These are phyloP conservation scores for Hexamita inflata DNA, from an alignment of 208 protist genomes.

Conservation along the genomic window DNA sequence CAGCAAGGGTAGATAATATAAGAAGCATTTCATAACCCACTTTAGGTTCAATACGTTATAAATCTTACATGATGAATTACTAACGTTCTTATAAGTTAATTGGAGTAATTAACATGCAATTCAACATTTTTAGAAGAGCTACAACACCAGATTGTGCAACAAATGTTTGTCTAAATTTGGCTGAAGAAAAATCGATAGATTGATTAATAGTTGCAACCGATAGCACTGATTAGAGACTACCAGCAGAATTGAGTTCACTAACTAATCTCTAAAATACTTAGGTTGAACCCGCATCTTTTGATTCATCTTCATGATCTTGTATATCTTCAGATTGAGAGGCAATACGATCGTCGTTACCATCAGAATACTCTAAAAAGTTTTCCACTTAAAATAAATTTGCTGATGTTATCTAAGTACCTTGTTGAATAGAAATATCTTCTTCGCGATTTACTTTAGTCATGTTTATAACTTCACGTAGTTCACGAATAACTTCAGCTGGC, in stretches of 20 bases:
- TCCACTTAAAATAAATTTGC: too few species aligned
- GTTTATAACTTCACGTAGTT: too few species aligned
- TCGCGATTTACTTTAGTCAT: too few species aligned
- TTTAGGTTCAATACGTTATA: constrained; percentile 1
- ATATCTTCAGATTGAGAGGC: too few species aligned
- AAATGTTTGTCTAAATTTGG: background rate
- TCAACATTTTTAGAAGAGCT: background rate
- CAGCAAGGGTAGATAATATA: background rate
- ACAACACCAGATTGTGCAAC: background rate
- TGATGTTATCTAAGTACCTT: too few species aligned
- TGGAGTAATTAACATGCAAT: background rate
- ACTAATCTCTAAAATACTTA: constrained; percentile 5
- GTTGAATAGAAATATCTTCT: too few species aligned
- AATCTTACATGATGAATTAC: background rate
- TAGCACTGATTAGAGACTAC: background rate
- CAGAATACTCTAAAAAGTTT: too few species aligned
- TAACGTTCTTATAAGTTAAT: background rate
- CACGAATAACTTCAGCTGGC: too few species aligned
- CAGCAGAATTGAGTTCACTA: background rate
- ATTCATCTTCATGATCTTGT: background rate
- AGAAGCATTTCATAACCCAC: constrained; percentile 2
- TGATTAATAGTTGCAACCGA: constrained; percentile 1
- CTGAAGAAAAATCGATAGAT: constrained; percentile 5
- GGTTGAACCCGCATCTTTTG: background rate
- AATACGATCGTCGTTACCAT: too few species aligned